Evolutionary conservation across 352 stramenopile genomes (phyloP).

Genomic region (Albugo candida): DNA sequence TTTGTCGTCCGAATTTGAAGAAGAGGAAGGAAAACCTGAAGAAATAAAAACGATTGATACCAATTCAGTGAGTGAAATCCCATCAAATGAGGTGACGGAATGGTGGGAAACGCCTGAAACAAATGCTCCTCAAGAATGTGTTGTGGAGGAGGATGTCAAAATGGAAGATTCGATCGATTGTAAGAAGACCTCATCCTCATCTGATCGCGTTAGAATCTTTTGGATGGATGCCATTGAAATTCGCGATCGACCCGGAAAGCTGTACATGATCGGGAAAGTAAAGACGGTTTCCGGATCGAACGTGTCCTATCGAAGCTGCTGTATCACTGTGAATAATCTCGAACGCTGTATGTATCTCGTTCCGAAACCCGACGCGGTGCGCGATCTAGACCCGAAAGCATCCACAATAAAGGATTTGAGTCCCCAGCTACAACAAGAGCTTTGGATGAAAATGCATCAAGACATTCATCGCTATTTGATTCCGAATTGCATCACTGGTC

Average conservation of each 20-base stretch:
- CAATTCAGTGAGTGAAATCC: conserved; percentile 21
- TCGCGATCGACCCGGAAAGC: conserved; percentile 79
- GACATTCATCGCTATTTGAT: conserved; percentile 84
- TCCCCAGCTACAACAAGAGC: conserved; percentile 71
- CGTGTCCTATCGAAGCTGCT: conserved; percentile 84
- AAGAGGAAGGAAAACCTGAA: conserved; percentile 3
- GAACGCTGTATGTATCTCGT: conserved; percentile 92
- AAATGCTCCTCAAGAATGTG: not conserved
- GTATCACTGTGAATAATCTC: conserved; percentile 90
- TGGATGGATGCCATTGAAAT: conserved; percentile 95
- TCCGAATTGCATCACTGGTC: conserved; percentile 52
- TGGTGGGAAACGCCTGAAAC: conserved; percentile 38
- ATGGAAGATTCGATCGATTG: not conserved
- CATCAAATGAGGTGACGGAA: conserved; percentile 72
- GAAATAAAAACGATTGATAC: conserved; percentile 4
- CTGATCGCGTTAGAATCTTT: conserved; percentile 85
- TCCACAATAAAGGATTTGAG: conserved; percentile 76
- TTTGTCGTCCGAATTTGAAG: conserved; percentile 19
- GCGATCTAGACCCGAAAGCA: conserved; percentile 9
- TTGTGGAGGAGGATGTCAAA: conserved; percentile 9
- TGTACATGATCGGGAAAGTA: conserved; percentile 97
- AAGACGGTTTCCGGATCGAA: conserved; percentile 18
- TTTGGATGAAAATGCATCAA: conserved; percentile 75
- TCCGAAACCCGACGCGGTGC: conserved; percentile 13
- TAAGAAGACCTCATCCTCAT: conserved; percentile 5